phyloP scores from a whole-genome alignment of 2,329 filamentous ascomycete genomes.

The Cercospora sesami region DNA sequence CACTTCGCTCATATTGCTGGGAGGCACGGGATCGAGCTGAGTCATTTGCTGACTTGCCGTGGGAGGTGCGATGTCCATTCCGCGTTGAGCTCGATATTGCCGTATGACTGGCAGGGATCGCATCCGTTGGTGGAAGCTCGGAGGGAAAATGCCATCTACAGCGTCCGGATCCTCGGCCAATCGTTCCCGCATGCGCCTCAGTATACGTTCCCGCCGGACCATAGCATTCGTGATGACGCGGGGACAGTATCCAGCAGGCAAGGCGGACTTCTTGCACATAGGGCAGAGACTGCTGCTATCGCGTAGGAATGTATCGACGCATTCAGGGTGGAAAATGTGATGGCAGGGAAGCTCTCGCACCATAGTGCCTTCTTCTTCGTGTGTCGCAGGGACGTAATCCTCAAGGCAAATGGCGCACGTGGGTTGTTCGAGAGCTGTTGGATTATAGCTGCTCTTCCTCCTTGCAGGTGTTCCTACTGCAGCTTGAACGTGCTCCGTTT shows the following conservation, averaged over 20 bases:
- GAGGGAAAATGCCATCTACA: slow-evolving; percentile 12
- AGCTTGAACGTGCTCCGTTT: slow-evolving; percentile 8
- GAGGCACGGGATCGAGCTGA: slow-evolving; percentile 16
- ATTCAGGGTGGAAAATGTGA: slow-evolving; percentile 91
- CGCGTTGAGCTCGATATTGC: slow-evolving; percentile 17
- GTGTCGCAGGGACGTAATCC: slow-evolving; percentile 59
- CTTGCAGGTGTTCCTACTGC: slow-evolving; percentile 11
- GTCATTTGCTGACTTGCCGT: slow-evolving; percentile 27
- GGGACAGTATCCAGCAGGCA: slow-evolving; percentile 63
- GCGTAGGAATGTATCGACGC: slow-evolving; percentile 81
- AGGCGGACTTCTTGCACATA: slow-evolving; percentile 79
- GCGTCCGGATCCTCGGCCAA: slow-evolving; percentile 19
- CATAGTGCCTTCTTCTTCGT: slow-evolving; percentile 47
- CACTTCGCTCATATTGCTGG: neutral
- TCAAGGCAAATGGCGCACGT: slow-evolving; percentile 89
- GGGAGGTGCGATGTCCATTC: slow-evolving; percentile 12
- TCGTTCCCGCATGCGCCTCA: slow-evolving; percentile 61
- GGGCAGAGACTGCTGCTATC: slow-evolving; percentile 84
- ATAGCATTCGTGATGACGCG: slow-evolving; percentile 75
- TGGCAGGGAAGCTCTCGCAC: slow-evolving; percentile 86
- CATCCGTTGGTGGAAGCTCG: slow-evolving; percentile 15
- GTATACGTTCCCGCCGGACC: slow-evolving; percentile 75
- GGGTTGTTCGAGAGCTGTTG: slow-evolving; percentile 64
- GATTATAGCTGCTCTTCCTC: slow-evolving; percentile 25
- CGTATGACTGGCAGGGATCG: slow-evolving; percentile 17